Evolutionary conservation across 1,284 basidiomycete species (phyloP), one percentile per base, ranked within the genome.

Genomic region (Termitomyces sp.): DNA sequence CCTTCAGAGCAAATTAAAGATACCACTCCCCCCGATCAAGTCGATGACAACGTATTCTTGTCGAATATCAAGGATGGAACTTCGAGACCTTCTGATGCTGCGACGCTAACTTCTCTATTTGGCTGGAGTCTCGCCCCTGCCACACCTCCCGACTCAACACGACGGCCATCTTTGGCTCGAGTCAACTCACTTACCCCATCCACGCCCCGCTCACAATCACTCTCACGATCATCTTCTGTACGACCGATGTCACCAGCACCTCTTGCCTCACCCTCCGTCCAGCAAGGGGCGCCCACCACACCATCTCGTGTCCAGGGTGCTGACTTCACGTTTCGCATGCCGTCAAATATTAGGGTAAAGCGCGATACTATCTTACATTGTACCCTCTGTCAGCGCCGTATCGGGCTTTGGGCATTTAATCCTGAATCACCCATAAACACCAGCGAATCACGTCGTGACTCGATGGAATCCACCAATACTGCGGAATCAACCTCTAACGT

Each of bases 371-470:
- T 88, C 8, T 66, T 91, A 2, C 76, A 83, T 53, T 91, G 88
- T 57, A 54, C 69, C 5, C 70, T 91, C 18, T 91, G 88, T 61
- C 87, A 88, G 61, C 76, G 88, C 24, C 77, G 88, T 8, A 73
- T 91, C 39, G 88, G 88, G 2, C 68, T 91, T 28, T 91, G 88
- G 88, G 78, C 82, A 0, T 89, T 88, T 62, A 63, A 71, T 13
- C 72, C 72, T 5, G 64, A 64, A 14, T 51, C 64, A 1, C 16
- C 57, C 11, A 42, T 45, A 5, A 49, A 48, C 5, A 40, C 57
- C 35, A n/a, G 47, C 21, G n/a, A 35, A 33, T 35, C 38, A 30
- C 19, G 45, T 28, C 24, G n/a, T 46, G 24, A 46, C 16, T 26
- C 49, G 10, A 38, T 48, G 42, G 50, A 41, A 28, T 39, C 45